Conservation (phyloP, 805 yeast species). For the Starmerella sirachaensis region DNA sequence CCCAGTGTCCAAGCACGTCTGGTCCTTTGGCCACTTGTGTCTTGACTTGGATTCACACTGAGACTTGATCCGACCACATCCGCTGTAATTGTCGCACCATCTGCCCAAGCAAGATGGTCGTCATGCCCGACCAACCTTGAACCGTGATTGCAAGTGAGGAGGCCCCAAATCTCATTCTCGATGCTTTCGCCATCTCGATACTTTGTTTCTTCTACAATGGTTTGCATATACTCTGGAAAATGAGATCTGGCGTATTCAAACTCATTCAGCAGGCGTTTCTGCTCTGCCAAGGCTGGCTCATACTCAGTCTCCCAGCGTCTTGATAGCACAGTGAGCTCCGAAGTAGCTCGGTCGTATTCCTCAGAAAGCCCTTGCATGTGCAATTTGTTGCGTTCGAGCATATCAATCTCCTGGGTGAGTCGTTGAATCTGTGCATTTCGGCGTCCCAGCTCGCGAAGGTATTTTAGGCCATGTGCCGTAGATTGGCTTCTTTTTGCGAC, state of each 20-base stretch:
- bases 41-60: no score
- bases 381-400: conserved; percentile 6
- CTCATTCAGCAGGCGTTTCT: conserved; percentile 7
- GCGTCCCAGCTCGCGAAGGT: conserved; percentile 7
- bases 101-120: no score
- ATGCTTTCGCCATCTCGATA: not conserved
- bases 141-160: no score
- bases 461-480: conserved; percentile 3
- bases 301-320: conserved; percentile 10
- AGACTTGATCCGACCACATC: no score
- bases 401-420: conserved; percentile 7
- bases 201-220: not conserved
- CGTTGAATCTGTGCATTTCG: conserved; percentile 10
- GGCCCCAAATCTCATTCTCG: not conserved
- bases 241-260: conserved; percentile 8
- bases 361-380: conserved; percentile 6
- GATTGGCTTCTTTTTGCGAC: no score
- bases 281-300: conserved; percentile 13
- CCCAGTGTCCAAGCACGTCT: conserved; percentile 11
- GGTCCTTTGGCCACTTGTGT: not conserved
- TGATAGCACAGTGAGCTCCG: not conserved
- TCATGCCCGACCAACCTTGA: no score
- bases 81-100: no score
- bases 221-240: not conserved
- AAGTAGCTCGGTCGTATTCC: conserved; percentile 3